Conservation (phyloP, 148 eudicot genomes). For the Linanthus parryae region DNA sequence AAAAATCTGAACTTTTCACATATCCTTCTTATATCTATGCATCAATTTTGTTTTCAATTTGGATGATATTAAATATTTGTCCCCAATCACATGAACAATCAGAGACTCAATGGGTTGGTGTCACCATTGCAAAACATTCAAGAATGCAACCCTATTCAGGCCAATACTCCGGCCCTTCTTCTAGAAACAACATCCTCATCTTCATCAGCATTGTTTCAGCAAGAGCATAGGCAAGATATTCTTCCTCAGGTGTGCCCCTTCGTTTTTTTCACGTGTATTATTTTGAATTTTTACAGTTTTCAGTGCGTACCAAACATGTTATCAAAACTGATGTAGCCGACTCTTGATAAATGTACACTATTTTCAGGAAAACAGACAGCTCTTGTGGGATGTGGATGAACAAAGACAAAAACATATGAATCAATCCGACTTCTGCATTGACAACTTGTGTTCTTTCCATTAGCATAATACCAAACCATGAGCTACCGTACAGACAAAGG, state of each 20-base stretch:
- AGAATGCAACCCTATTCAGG: slow-evolving; percentile 17
- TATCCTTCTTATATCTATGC: background rate
- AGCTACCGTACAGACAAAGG: slow-evolving; percentile 14
- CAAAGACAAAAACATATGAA: slow-evolving; percentile 25
- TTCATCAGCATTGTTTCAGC: slow-evolving; percentile 13
- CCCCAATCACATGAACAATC: slow-evolving; percentile 6
- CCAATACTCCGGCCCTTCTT: slow-evolving; percentile 7
- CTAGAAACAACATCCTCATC: slow-evolving; percentile 9
- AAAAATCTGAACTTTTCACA: background rate
- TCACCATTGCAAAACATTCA: slow-evolving; percentile 12
- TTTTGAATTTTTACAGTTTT: background rate
- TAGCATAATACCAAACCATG: slow-evolving; percentile 4
- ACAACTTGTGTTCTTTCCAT: slow-evolving; percentile 25
- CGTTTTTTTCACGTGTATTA: background rate
- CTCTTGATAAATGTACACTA: background rate
- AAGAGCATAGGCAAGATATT: slow-evolving; percentile 13
- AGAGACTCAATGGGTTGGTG: slow-evolving; percentile 12
- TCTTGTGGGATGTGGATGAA: slow-evolving; percentile 23
- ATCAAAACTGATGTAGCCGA: background rate
- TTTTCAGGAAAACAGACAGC: slow-evolving; percentile 26
- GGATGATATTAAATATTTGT: background rate
- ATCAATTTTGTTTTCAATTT: background rate
- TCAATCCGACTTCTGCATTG: slow-evolving; percentile 18
- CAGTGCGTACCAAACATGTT: background rate
- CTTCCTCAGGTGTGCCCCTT: slow-evolving; percentile 15